Conservation (phyloP, 371 early-diverging fungal species). For the Saksenaea oblongispora region DNA sequence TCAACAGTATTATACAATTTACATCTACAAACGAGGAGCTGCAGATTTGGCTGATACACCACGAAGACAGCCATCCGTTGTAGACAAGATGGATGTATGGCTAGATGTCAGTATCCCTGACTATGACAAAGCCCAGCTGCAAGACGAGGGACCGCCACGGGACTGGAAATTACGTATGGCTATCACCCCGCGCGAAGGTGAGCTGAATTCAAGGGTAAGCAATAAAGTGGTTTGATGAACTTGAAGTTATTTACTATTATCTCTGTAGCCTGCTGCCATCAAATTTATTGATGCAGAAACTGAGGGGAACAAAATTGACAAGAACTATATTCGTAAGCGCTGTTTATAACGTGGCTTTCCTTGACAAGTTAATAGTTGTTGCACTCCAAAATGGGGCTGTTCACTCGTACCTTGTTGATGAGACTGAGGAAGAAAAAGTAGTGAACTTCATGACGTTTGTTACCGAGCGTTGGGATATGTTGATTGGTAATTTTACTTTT, state of each 20-base stretch:
- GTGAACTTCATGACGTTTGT: slow-evolving; percentile 28
- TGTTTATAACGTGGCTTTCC: neutral
- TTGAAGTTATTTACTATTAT: neutral
- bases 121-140: neutral
- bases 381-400: slow-evolving; percentile 25
- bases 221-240: neutral
- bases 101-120: slow-evolving; percentile 15
- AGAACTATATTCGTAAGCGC: slow-evolving; percentile 15
- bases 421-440: slow-evolving; percentile 21
- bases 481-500: slow-evolving; percentile 24
- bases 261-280: slow-evolving; percentile 3
- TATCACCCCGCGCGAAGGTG: slow-evolving; percentile 13
- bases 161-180: slow-evolving; percentile 20
- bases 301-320: neutral
- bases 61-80: slow-evolving; percentile 8
- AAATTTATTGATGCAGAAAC: slow-evolving; percentile 5
- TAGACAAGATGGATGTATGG: slow-evolving; percentile 16
- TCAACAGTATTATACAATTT: slow-evolving; percentile 10
- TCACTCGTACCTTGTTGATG: slow-evolving; percentile 26
- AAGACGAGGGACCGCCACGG: slow-evolving; percentile 4
- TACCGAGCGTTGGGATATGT: slow-evolving; percentile 36
- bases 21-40: slow-evolving; percentile 24
- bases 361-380: slow-evolving; percentile 18
- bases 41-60: slow-evolving; percentile 1
- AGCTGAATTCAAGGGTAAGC: slow-evolving; percentile 9